Conservation (phyloP, 768 basidiomycete species). For the Cystoderma amianthinum region DNA sequence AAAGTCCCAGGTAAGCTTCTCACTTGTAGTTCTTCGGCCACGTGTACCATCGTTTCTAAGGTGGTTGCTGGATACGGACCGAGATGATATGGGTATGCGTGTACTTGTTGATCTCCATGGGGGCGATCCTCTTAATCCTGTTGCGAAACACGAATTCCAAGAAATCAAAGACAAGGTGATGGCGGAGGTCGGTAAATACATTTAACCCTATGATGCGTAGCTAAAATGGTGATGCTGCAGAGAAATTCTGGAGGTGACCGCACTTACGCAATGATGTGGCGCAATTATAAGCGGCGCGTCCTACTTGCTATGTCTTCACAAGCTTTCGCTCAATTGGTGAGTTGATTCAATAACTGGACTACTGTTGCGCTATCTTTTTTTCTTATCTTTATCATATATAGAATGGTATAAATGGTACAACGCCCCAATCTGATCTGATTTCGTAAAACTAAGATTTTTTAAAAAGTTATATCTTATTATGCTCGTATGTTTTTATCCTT, state of each 20-base stretch:
- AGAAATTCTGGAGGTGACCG: slow-evolving; percentile 70
- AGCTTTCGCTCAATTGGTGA: slow-evolving; percentile 88
- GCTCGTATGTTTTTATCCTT: slow-evolving; percentile 55
- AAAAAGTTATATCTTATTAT: slow-evolving; percentile 85
- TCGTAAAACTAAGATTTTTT: slow-evolving; percentile 5
- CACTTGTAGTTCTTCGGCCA: not conserved
- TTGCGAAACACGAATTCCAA: slow-evolving; percentile 77
- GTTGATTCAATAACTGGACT: too few relatives aligned
- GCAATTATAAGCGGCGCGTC: slow-evolving; percentile 78
- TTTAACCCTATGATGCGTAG: not conserved
- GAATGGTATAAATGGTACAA: slow-evolving; percentile 91
- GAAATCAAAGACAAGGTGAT: slow-evolving; percentile 82
- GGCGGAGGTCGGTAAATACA: slow-evolving; percentile 46
- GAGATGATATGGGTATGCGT: slow-evolving; percentile 75
- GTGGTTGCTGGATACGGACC: slow-evolving; percentile 86
- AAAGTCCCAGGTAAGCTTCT: slow-evolving; percentile 62
- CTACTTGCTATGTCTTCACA: slow-evolving; percentile 93
- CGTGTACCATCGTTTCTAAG: slow-evolving; percentile 23
- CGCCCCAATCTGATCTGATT: too few relatives aligned
- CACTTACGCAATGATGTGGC: slow-evolving; percentile 81
- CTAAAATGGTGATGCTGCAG: slow-evolving; percentile 25
- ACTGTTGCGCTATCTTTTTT: slow-evolving; percentile 2
- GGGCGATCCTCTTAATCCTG: slow-evolving; percentile 58
- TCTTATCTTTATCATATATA: slow-evolving; percentile 18
- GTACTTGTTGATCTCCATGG: slow-evolving; percentile 90